Evolutionary conservation across 1,139 yeast genomes (phyloP).

Genomic region (Candida smagusa): DNA sequence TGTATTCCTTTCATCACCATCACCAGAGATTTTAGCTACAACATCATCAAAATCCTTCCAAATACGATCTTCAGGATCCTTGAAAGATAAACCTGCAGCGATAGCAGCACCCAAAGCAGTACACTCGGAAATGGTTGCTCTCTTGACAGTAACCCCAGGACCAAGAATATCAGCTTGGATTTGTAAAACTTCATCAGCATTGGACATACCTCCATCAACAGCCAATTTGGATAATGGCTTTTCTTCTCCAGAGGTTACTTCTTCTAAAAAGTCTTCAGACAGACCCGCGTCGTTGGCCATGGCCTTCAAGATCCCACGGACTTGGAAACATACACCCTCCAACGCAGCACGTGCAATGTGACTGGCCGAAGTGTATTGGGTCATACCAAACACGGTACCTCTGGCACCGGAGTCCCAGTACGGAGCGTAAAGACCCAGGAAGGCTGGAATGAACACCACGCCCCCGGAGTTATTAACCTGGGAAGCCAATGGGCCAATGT

Average conservation of each 20-base stretch:
- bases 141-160: slow-evolving; percentile 76
- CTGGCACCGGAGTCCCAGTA: slow-evolving; percentile 94
- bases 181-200: slow-evolving; percentile 88
- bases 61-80: slow-evolving; percentile 56
- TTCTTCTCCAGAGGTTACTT: slow-evolving; percentile 35
- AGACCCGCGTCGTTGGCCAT: slow-evolving; percentile 83
- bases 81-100: slow-evolving; percentile 81
- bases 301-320: slow-evolving; percentile 83
- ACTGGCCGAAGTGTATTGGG: slow-evolving; percentile 81
- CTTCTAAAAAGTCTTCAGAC: slow-evolving; percentile 45
- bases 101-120: slow-evolving; percentile 97
- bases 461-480: slow-evolving; percentile 84
- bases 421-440: slow-evolving; percentile 92
- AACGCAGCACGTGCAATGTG: slow-evolving; percentile 93
- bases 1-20: slow-evolving; percentile 33
- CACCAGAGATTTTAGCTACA: slow-evolving; percentile 29
- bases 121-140: slow-evolving; percentile 85
- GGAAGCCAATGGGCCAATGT: slow-evolving; percentile 86
- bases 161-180: slow-evolving; percentile 90
- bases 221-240: slow-evolving; percentile 56
- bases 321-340: slow-evolving; percentile 94
- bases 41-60: slow-evolving; percentile 79
- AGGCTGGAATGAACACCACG: slow-evolving; percentile 92
- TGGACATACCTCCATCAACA: slow-evolving; percentile 96
- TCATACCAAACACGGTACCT: slow-evolving; percentile 90